Conservation (phyloP, 2,329 filamentous ascomycete species). For the Anthostomella pinea region DNA sequence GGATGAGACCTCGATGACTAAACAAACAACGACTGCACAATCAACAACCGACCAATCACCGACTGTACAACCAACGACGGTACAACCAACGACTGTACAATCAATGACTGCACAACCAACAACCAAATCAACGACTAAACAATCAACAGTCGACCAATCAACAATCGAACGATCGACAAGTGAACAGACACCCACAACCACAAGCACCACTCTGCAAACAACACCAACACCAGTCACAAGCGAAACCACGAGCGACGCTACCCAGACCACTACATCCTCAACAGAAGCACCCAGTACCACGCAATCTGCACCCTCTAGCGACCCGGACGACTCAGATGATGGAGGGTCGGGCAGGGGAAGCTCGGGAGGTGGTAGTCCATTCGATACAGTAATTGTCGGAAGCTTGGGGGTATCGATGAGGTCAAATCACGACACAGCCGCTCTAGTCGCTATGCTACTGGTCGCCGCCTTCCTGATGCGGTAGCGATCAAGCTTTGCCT, state of each 20-base stretch:
- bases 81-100: no score
- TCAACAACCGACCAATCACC: no score
- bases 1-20: not conserved
- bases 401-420: constrained; percentile 2
- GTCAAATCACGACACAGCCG: not conserved
- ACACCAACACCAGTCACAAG: not conserved
- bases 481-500: not conserved
- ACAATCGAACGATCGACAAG: no score
- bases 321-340: constrained; percentile 3
- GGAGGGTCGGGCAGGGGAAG: not conserved
- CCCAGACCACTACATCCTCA: not conserved
- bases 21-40: no score
- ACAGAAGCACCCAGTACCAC: constrained; percentile 6
- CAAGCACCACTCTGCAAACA: not conserved
- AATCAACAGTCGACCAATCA: no score
- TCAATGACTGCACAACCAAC: no score
- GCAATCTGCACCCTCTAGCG: constrained; percentile 2
- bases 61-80: no score
- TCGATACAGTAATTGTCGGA: constrained; percentile 14
- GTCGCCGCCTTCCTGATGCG: not conserved
- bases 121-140: no score
- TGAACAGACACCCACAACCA: not conserved
- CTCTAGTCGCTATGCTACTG: constrained; percentile 5
- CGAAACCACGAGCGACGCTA: constrained; percentile 1
- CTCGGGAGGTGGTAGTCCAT: constrained; percentile 24